phyloP scores from a whole-genome alignment of 352 stramenopile species.

The Plasmopara muralis region DNA sequence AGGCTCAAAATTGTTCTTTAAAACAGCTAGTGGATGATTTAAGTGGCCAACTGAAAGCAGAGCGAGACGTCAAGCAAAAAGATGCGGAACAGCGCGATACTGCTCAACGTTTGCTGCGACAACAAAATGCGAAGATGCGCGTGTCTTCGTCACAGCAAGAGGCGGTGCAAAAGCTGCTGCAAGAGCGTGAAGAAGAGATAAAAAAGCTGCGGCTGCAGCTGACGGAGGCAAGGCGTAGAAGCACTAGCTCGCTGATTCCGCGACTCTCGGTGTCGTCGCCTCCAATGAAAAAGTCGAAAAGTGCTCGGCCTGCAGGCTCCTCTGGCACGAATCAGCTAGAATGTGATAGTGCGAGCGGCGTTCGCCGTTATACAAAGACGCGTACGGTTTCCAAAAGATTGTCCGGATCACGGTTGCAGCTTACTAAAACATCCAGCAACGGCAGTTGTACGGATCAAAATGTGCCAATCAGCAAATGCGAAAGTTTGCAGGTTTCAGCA shows the following conservation, averaged over 20 bases:
- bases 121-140: conserved; percentile 60
- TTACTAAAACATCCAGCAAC: conserved; percentile 11
- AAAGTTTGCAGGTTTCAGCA: conserved; percentile 15
- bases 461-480: conserved; percentile 15
- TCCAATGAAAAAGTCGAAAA: conserved; percentile 44
- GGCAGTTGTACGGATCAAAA: conserved; percentile 15
- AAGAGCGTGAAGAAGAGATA: conserved; percentile 75
- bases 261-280: conserved; percentile 32
- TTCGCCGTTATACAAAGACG: conserved; percentile 16
- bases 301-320: conserved; percentile 11
- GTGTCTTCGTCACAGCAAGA: conserved; percentile 66
- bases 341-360: conserved; percentile 18
- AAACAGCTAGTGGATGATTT: conserved; percentile 68
- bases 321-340: conserved; percentile 29
- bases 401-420: conserved; percentile 16
- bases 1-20: conserved; percentile 54
- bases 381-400: conserved; percentile 11
- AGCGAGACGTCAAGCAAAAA: conserved; percentile 60
- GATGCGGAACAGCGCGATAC: conserved; percentile 65
- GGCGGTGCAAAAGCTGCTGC: conserved; percentile 52
- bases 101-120: conserved; percentile 51
- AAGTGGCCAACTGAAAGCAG: conserved; percentile 56
- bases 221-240: conserved; percentile 63
- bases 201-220: conserved; percentile 69
- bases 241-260: conserved; percentile 67